Base-by-base conservation (phyloP, 2,329 filamentous ascomycete species). In the Epichloe festucae region DNA sequence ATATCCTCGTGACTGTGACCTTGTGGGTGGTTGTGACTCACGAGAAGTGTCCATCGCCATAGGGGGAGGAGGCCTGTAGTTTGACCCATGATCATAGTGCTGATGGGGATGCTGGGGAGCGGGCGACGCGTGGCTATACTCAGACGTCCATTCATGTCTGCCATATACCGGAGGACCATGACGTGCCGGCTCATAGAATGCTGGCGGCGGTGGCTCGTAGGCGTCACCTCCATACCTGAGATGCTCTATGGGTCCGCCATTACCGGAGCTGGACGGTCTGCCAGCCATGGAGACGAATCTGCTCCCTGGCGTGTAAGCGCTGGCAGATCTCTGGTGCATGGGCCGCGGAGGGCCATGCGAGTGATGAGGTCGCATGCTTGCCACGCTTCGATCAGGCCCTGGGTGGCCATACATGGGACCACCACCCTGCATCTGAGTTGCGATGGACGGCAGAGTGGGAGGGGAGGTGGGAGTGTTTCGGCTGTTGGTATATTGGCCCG, bases 381-480 rank as follows among this genome's bases (percentile, higher is more conserved):
- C 11, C 15, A 15, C 8, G 23, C 36, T 10, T 39, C 38, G 34
- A 36, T 21, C 31, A 17, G n/a, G 21, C 11, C n/a, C 44, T 11
- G 17, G 23, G 38, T 27, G 47, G 8, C 6, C 21, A 23, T 54
- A 48, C 12, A 27, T 11, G 8, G 39, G n/a, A 11, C 35, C 31
- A 36, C 14, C 19, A 17, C 34, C 39, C 14, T 56, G 46, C 27
- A 61, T 54, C n/a, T 60, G 61, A 10, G 55, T 43, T 23, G 54
- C 52, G 50, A 63, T 60, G 2, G 61, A 59, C 3, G 61, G 61
- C n/a, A 63, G 52, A 4, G 55, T 58, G n/a, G 53, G 45, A 12
- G 51, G 56, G 51, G 56, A n/a, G 50, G 52, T 48, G 27, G 38
- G 15, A 36, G 39, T 51, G 19, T 27, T 47, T 49, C 48, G 53